A percentile compares a stretch with the other conserved stretches of the same genome.
phyloP scores from a whole-genome alignment of 495 filamentous ascomycete genomes.

The Penicillium waksmanii region DNA sequence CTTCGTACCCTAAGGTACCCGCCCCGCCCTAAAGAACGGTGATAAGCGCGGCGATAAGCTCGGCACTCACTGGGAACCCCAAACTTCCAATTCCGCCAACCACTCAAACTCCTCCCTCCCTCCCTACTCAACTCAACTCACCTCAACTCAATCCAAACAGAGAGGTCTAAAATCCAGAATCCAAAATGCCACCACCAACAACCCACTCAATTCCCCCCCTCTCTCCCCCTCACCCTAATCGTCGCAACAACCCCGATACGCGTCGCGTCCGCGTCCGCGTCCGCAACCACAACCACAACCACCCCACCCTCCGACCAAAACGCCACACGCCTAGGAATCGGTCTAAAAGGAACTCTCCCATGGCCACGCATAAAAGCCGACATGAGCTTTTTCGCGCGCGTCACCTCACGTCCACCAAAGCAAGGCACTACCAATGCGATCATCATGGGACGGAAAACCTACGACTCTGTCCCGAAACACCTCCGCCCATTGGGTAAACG shows the following conservation, averaged over 20 bases:
- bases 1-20: too few relatives aligned
- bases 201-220: slow-evolving; percentile 22
- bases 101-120: too few relatives aligned
- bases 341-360: slow-evolving; percentile 75
- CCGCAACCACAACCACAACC: not conserved
- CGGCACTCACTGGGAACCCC: too few relatives aligned
- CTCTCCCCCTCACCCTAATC: slow-evolving; percentile 42
- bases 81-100: too few relatives aligned
- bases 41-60: too few relatives aligned
- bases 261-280: slow-evolving; percentile 26
- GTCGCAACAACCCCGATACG: slow-evolving; percentile 48
- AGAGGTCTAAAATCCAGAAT: too few relatives aligned
- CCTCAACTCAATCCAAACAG: too few relatives aligned
- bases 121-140: too few relatives aligned
- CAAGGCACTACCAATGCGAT: slow-evolving; percentile 67
- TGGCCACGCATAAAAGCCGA: slow-evolving; percentile 88
- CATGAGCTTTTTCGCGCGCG: slow-evolving; percentile 92
- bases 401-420: slow-evolving; percentile 68
- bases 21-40: too few relatives aligned
- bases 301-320: slow-evolving; percentile 38
- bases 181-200: slow-evolving; percentile 31
- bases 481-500: slow-evolving; percentile 81
- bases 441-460: slow-evolving; percentile 97
- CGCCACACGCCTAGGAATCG: slow-evolving; percentile 77
- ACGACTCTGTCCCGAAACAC: slow-evolving; percentile 76